A percentile compares a stretch with the other conserved stretches of the same genome.
Evolutionary conservation across 805 yeast species (phyloP).

Genomic region (Peterozyma toletana): DNA sequence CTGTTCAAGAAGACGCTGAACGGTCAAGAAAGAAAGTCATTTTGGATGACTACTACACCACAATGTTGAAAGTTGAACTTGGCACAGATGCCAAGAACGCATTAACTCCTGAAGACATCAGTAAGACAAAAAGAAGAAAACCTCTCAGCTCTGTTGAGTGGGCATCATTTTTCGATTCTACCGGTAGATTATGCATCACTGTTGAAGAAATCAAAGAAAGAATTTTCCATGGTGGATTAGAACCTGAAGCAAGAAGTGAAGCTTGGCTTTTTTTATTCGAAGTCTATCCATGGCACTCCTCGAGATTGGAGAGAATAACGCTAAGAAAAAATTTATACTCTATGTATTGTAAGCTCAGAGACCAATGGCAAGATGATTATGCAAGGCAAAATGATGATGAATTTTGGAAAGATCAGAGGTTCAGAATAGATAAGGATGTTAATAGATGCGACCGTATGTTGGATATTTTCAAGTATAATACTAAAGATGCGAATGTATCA

Average conservation of each 20-base stretch:
- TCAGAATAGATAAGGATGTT: conserved; percentile 88
- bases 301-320: conserved; percentile 57
- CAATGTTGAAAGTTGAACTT: conserved; percentile 49
- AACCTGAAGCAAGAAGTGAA: conserved; percentile 48
- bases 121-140: conserved; percentile 55
- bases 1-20: conserved; percentile 87
- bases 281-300: conserved; percentile 86
- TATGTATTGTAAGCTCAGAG: conserved; percentile 45
- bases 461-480: conserved; percentile 44
- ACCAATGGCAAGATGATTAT: conserved; percentile 62
- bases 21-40: conserved; percentile 44
- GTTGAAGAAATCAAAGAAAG: conserved; percentile 72
- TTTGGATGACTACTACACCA: conserved; percentile 52
- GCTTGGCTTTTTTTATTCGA: conserved; percentile 86
- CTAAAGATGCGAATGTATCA: conserved; percentile 29
- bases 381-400: conserved; percentile 45
- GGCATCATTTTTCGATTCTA: conserved; percentile 73
- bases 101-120: conserved; percentile 52
- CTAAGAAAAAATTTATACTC: conserved; percentile 47
- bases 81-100: conserved; percentile 42
- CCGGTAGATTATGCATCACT: conserved; percentile 71
- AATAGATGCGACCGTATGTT: conserved; percentile 83
- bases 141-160: conserved; percentile 71
- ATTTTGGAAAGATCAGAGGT: conserved; percentile 85
- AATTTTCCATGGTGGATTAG: conserved; percentile 86